A percentile compares a stretch with the other conserved stretches of the same genome.
Evolutionary conservation across 768 basidiomycete species (phyloP).

Genomic region (Albatrellus ellisii): DNA sequence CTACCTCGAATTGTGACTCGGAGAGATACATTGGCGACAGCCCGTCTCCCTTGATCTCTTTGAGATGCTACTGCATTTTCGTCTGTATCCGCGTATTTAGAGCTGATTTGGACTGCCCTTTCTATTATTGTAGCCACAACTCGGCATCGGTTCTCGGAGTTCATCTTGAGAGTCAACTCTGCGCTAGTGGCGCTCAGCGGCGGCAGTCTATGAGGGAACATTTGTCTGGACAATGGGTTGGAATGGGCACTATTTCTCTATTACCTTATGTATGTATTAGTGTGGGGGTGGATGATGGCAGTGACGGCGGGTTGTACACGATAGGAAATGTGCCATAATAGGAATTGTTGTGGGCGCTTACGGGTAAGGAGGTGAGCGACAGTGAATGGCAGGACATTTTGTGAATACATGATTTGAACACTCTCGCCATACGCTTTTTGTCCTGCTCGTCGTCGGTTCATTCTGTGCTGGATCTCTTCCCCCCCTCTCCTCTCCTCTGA

Average conservation of each 20-base stretch:
- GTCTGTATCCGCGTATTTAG: background rate
- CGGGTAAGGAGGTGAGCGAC: too few species aligned
- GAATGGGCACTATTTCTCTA: too few species aligned
- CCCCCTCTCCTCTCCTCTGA: background rate
- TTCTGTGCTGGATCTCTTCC: background rate
- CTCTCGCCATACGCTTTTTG: slow-evolving; percentile 1
- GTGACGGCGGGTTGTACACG: too few species aligned
- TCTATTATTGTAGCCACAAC: background rate
- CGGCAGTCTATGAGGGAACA: too few species aligned
- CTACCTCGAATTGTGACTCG: background rate
- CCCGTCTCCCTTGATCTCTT: too few species aligned
- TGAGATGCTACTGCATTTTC: background rate
- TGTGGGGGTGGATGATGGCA: too few species aligned
- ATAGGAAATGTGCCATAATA: too few species aligned
- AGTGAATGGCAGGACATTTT: too few species aligned
- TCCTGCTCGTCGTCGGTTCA: background rate
- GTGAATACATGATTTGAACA: slow-evolving; percentile 3
- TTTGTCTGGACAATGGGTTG: too few species aligned
- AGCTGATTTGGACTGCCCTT: slow-evolving; percentile 2
- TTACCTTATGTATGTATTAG: too few species aligned
- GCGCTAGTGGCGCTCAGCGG: background rate
- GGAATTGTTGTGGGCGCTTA: too few species aligned
- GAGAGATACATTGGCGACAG: too few species aligned
- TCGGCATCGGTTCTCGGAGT: background rate
- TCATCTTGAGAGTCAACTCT: background rate